Base-by-base conservation (phyloP, 768 basidiomycete species). In the Mycena belliarum region DNA sequence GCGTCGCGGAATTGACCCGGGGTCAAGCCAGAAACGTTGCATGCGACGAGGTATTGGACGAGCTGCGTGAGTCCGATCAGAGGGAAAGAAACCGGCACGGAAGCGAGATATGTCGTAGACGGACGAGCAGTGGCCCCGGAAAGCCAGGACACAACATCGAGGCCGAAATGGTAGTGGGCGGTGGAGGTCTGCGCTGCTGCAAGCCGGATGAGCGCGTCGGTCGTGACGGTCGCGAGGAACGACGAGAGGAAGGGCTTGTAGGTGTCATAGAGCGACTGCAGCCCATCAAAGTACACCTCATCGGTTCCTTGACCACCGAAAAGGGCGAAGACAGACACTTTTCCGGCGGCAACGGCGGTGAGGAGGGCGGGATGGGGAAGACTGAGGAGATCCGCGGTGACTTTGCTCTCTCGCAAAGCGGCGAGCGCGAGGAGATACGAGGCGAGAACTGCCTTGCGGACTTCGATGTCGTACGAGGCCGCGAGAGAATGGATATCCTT, bases 291-390 rank as follows among this genome's bases (percentile, higher is more conserved):
- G 77, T 98, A 99, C 58, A 96, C 91, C 69, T 98, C 97, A 73
- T 98, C 98, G 57, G 90, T 93, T 56, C 97, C 97, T 74, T 99
- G 97, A 15, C 97, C 97, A 49, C 96, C 96, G 69, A 99, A 99
- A 38, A 99, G 78, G 49, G 93, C 96, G 75, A 90, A 98, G 66
- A 98, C 76, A 45, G 82, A 89, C 52, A 84, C 88, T 42, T 87
- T 81, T 44, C 83, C 82, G n/a, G 79, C 70, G 44, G 74, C 67
- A 32, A 84, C 84, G 37, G 88, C 86, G 12, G 77, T 72, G 55
- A 95, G 73, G 23, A 95, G 84, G 12, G 90, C 87, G 25, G 91
- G 87, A 45, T 82, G 59, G 12, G 87, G 82, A 29, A 82, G 75
- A 28, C 75, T 72, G 33, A 90, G 88, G 55, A 91, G 81, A 60